These are phyloP conservation scores for Ceratopteris richardii DNA, from an alignment of 75 land plant species.

Conservation along the genomic window DNA sequence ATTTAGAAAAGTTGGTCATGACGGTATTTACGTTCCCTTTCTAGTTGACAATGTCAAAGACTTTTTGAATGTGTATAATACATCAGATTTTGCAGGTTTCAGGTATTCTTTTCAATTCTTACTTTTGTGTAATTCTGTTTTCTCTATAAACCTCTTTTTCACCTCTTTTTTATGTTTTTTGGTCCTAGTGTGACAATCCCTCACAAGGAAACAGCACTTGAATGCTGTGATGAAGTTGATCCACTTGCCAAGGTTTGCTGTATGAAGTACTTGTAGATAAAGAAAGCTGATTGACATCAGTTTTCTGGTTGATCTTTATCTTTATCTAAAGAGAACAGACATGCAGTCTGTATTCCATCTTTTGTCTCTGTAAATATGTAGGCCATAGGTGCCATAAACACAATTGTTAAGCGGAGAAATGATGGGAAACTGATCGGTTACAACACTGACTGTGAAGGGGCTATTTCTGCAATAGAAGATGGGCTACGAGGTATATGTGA, in stretches of 20 bases:
- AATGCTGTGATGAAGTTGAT: constrained; percentile 82
- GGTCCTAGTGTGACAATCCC: constrained; percentile 76
- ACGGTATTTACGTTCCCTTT: constrained; percentile 30
- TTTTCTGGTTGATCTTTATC: no score
- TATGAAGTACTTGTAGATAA: not conserved
- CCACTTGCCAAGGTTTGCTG: constrained; percentile 64
- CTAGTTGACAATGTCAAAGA: constrained; percentile 24
- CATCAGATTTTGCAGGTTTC: constrained; percentile 30
- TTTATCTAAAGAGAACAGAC: no score
- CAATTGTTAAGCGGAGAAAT: constrained; percentile 46
- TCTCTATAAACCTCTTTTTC: no score
- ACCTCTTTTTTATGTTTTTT: not conserved
- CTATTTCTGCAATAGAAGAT: constrained; percentile 84
- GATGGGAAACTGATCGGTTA: constrained; percentile 88
- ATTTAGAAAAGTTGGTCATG: constrained; percentile 12
- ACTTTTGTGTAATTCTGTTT: not conserved
- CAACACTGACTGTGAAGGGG: constrained; percentile 88
- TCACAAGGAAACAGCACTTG: constrained; percentile 74
- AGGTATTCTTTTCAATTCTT: constrained; percentile 9
- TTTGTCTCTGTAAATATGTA: no score
- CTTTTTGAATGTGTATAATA: constrained; percentile 18
- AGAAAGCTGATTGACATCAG: not conserved
- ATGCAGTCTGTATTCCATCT: no score
- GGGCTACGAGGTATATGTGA: constrained; percentile 43
- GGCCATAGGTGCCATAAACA: constrained; percentile 94